A percentile compares a stretch with the other conserved stretches of the same genome.
These are phyloP conservation scores for Garcia nutans DNA, from an alignment of 345 rosid genomes.

Conservation along the genomic window DNA sequence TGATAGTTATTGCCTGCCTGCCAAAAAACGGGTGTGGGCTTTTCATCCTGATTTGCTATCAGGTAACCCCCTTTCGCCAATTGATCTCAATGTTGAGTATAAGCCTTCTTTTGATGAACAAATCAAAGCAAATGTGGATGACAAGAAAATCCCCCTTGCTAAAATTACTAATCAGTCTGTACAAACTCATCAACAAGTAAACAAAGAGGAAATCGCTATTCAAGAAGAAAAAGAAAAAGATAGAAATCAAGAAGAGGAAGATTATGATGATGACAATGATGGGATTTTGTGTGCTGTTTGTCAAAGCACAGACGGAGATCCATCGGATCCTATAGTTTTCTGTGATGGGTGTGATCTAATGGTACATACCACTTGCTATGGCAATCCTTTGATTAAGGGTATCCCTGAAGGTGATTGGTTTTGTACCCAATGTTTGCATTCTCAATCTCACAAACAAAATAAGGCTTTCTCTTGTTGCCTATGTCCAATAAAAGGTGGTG, in stretches of 20 bases:
- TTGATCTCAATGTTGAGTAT: conserved; percentile 77
- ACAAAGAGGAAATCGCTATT: background rate
- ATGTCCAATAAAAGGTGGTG: conserved; percentile 59
- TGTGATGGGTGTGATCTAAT: conserved; percentile 95
- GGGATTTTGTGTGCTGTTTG: conserved; percentile 84
- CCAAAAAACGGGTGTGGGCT: conserved; percentile 90
- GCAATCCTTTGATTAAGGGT: conserved; percentile 58
- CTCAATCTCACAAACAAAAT: conserved; percentile 7
- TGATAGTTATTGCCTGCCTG: conserved; percentile 48
- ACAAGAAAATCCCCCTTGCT: conserved; percentile 11
- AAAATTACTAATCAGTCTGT: background rate
- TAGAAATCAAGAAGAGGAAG: conserved; percentile 24
- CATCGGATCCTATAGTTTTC: conserved; percentile 84
- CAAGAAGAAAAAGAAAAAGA: conserved; percentile 11
- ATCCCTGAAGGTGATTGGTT: conserved; percentile 94
- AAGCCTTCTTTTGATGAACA: conserved; percentile 34
- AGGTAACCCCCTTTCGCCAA: conserved; percentile 43
- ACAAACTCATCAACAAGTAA: background rate
- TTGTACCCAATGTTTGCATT: conserved; percentile 48
- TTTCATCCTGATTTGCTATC: conserved; percentile 51
- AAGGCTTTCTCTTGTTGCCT: conserved; percentile 51
- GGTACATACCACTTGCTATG: conserved; percentile 90
- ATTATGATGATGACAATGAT: conserved; percentile 53
- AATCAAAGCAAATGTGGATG: background rate
- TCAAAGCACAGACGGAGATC: conserved; percentile 91